Base-by-base conservation (phyloP, 2,329 filamentous ascomycete genomes). In the Cadophora luteo-olivacea region DNA sequence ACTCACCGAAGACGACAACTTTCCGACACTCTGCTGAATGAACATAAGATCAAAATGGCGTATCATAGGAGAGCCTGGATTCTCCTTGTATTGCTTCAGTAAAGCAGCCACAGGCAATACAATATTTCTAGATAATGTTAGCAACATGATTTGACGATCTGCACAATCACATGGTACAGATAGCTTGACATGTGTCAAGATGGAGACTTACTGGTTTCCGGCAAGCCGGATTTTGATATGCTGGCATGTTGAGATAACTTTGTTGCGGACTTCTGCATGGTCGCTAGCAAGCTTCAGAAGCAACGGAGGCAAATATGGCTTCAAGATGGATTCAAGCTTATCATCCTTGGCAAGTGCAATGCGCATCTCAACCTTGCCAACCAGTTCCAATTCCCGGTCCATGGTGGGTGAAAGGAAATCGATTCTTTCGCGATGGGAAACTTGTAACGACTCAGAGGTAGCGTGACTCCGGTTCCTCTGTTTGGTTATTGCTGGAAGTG, bases 21-120 rank as follows among this genome's bases (percentile, higher is more conserved):
- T 84, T 63, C 85, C 85, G 55, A 92, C 83, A 49, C 95, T 96
- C 77, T 97, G 93, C 76, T 97, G 92, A 48, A 97, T 91, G 77
- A 97, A 97, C 22, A 92, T 85, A 51, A 98, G 83, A 80, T 98
- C 94, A 74, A 97, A 92, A 77, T 97, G 92, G 71, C 93, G 91
- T 72, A 99, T 88, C 48, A 97, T 84, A 0, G 90, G 83, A 14
- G 90, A 91, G 49, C 89, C 84, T 48, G 88, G 73, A 61, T 79
- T 88, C 25, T 92, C 88, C 79, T 97, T 97, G 84, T 97, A 97
- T 79, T 98, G 96, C 74, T 94, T 91, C 65, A 98, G 80, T 22
- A 99, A 84, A 19, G 90, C 88, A n/a, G 88, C 86, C 14, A 98
- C 94, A 0, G 96, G 96, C 6, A 99, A 83, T 65, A 94, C 85